Conservation (phyloP, 2,329 filamentous ascomycete species). For the Rosellinia necatrix region DNA sequence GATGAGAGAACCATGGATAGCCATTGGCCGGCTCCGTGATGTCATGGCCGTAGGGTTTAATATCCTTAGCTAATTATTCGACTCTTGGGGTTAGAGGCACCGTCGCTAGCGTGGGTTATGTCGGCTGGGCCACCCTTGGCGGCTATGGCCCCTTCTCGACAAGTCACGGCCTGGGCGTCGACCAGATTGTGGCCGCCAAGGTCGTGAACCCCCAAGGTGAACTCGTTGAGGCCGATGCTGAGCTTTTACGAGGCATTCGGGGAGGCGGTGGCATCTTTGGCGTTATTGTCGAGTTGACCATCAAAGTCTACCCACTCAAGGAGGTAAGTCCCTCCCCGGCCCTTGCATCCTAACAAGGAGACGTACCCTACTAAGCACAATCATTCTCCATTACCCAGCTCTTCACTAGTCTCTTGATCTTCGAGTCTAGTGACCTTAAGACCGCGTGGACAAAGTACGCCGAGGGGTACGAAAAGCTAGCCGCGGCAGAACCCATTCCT, state of each 20-base stretch:
- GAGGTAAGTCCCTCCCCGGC: conserved; percentile 34
- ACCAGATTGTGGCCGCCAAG: conserved; percentile 45
- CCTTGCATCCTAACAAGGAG: neutral
- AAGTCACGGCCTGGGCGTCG: conserved; percentile 43
- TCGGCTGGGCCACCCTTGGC: conserved; percentile 43
- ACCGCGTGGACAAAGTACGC: conserved; percentile 16
- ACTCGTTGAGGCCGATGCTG: conserved; percentile 44
- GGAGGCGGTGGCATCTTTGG: conserved; percentile 48
- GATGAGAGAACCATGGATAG: no score
- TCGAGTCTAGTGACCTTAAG: conserved; percentile 40
- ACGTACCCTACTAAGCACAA: neutral
- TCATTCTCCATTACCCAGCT: neutral
- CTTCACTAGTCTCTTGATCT: conserved; percentile 34
- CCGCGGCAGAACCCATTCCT: conserved; percentile 4
- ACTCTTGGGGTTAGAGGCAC: conserved; percentile 20
- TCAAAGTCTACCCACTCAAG: conserved; percentile 45
- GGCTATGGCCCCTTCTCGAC: conserved; percentile 42
- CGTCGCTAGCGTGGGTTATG: conserved; percentile 39
- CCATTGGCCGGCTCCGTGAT: neutral
- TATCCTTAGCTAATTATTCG: neutral
- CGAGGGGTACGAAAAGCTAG: conserved; percentile 23
- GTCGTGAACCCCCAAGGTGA: conserved; percentile 45
- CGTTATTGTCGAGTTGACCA: conserved; percentile 46
- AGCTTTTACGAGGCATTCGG: conserved; percentile 45
- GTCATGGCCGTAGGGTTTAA: neutral